Conservation (phyloP, 1,284 basidiomycete species). For the Termitomyces sp. region DNA sequence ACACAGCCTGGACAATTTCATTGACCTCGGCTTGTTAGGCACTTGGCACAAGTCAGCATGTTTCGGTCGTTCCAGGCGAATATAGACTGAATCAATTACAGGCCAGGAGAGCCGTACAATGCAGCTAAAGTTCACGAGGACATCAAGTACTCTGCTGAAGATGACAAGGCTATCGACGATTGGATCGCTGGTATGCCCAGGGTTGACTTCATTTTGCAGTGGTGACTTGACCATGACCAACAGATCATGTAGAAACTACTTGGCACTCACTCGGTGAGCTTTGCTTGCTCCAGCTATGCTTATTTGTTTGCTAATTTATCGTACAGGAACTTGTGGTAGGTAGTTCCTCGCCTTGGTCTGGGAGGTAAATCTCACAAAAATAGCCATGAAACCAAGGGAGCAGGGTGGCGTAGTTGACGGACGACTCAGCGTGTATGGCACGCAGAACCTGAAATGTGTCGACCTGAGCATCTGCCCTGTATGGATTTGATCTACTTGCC, state of each 20-base stretch:
- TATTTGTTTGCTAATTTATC: background rate
- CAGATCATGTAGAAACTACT: slow-evolving; percentile 69
- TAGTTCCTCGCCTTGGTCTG: background rate
- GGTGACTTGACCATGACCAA: slow-evolving; percentile 5
- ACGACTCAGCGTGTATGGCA: slow-evolving; percentile 69
- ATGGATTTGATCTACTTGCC: slow-evolving; percentile 17
- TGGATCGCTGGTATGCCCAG: slow-evolving; percentile 46
- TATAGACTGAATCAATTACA: slow-evolving; percentile 13
- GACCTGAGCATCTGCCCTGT: slow-evolving; percentile 69
- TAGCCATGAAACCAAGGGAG: slow-evolving; percentile 71
- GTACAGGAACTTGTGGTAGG: slow-evolving; percentile 42
- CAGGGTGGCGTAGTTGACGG: slow-evolving; percentile 75
- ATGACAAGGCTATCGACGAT: slow-evolving; percentile 66
- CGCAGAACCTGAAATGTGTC: slow-evolving; percentile 62
- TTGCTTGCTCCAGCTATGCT: background rate
- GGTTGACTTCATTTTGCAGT: background rate
- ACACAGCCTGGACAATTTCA: background rate
- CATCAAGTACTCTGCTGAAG: slow-evolving; percentile 58
- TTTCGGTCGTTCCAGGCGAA: background rate
- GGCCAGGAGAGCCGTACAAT: slow-evolving; percentile 50
- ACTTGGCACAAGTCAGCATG: slow-evolving; percentile 47
- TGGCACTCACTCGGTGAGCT: slow-evolving; percentile 66
- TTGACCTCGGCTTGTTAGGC: slow-evolving; percentile 22
- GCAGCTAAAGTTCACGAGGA: slow-evolving; percentile 58
- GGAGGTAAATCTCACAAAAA: background rate